Evolutionary conservation across 2,329 filamentous ascomycete genomes (phyloP).

Genomic region (Pseudogymnoascus sp.): DNA sequence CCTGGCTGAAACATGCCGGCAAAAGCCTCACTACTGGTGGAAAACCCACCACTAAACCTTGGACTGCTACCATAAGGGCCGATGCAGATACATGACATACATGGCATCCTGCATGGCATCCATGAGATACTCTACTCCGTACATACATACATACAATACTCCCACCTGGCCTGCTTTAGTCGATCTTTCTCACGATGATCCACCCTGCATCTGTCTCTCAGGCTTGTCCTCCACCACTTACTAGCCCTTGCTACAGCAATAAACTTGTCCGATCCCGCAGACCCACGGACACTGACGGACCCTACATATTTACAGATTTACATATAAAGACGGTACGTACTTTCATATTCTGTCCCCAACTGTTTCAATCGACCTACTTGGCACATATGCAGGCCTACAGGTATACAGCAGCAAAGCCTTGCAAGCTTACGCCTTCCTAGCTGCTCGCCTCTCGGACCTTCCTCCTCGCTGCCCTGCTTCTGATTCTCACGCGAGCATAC

Average conservation of each 20-base stretch:
- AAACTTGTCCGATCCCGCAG: constrained; percentile 1
- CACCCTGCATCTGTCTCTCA: background rate
- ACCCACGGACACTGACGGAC: background rate
- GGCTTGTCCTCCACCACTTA: background rate
- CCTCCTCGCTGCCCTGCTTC: background rate
- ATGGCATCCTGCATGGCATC: background rate
- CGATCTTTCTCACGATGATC: background rate
- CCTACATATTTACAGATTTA: constrained; percentile 5
- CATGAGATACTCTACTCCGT: background rate
- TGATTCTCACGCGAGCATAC: constrained; percentile 4
- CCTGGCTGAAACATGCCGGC: background rate
- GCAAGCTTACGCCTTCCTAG: constrained; percentile 1
- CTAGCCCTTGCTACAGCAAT: background rate
- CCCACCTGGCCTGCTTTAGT: background rate
- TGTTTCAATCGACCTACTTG: constrained; percentile 2
- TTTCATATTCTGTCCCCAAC: background rate
- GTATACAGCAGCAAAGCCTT: background rate
- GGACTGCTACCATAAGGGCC: background rate
- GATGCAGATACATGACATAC: constrained; percentile 3
- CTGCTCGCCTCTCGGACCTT: background rate
- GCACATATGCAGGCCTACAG: constrained; percentile 4
- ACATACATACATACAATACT: background rate
- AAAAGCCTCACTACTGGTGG: background rate
- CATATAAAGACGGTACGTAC: constrained; percentile 4
- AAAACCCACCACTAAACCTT: background rate